Conservation (phyloP, 2,329 filamentous ascomycete genomes). For the Shiraia bambusicola region DNA sequence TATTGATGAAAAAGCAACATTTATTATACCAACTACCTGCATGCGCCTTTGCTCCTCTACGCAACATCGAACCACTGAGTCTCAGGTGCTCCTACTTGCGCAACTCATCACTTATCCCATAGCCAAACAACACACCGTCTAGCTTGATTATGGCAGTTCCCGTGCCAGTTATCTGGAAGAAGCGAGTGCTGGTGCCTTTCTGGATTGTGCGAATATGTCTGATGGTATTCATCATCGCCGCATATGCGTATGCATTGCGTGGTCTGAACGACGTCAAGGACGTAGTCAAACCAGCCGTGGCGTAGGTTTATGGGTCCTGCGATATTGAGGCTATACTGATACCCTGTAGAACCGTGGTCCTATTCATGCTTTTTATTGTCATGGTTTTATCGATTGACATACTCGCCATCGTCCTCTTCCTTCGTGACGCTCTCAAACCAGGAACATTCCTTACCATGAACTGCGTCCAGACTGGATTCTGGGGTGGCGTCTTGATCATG, state of each 20-base stretch:
- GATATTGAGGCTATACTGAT: conserved; percentile 18
- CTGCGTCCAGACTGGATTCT: conserved; percentile 40
- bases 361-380: conserved; percentile 37
- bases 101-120: background rate
- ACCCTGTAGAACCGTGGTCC: conserved; percentile 25
- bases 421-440: conserved; percentile 35
- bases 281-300: conserved; percentile 20
- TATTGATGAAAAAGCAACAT: conserved; percentile 7
- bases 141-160: conserved; percentile 21
- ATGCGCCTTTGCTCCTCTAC: conserved; percentile 1
- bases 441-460: conserved; percentile 41
- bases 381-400: conserved; percentile 40
- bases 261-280: conserved; percentile 18
- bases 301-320: conserved; percentile 14
- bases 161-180: conserved; percentile 36
- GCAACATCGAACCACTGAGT: background rate
- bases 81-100: background rate
- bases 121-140: background rate
- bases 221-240: conserved; percentile 37
- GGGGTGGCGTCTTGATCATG: conserved; percentile 34
- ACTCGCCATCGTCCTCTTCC: conserved; percentile 37
- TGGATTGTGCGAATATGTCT: conserved; percentile 39
- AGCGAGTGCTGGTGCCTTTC: conserved; percentile 42
- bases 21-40: conserved; percentile 9
- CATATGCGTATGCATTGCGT: conserved; percentile 29